Evolutionary conservation across 805 yeast genomes (phyloP), one percentile per base, ranked within the genome.

Genomic region (Saturnispora besseyi): DNA sequence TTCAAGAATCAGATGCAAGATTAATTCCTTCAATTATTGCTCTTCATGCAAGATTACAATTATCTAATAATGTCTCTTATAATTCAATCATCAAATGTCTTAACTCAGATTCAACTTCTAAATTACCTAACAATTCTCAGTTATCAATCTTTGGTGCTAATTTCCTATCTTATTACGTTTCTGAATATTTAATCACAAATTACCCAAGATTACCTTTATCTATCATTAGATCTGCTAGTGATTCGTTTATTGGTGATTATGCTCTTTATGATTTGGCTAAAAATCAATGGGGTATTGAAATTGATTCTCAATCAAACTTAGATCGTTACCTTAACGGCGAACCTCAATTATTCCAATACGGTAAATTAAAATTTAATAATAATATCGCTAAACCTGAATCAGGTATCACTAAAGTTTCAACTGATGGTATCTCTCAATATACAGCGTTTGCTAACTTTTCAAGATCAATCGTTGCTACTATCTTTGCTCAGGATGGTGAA

Each of bases 181-280:
- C 85, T 21, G 95, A 88, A 64, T 70, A 84, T 57, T 71, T 91
- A 52, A 69, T 88, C 58, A 67, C 81, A 46, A 79, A 77, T 56
- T 89, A 89, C 64, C 99, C 99, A 48, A 79, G 99, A 63, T 74
- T 93, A 46, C 99, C 99, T 15, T 75, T 84, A 53, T 76, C 80
- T 8, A 83, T 90, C 28, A 76, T 88, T 50, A 79, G 82, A 58
- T 79, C 82, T 6, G 87, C 95, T 0, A 81, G 85, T 8, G 83
- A 86, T 57, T 76, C 93, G 0, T 86, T 81, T 62, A 75, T 85
- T 61, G 86, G 91, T 3, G 76, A 79, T 33, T 76, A 73, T 13
- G 75, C 88, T 0, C 71, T 93, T 51, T 70, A 78, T 34, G 77
- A 76, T 45, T 70, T 89, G 26, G 96, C 89, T 33, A 75, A 74